Evolutionary conservation across 164 flowering plant species (phyloP).

Genomic region (Magnolia officinalis): DNA sequence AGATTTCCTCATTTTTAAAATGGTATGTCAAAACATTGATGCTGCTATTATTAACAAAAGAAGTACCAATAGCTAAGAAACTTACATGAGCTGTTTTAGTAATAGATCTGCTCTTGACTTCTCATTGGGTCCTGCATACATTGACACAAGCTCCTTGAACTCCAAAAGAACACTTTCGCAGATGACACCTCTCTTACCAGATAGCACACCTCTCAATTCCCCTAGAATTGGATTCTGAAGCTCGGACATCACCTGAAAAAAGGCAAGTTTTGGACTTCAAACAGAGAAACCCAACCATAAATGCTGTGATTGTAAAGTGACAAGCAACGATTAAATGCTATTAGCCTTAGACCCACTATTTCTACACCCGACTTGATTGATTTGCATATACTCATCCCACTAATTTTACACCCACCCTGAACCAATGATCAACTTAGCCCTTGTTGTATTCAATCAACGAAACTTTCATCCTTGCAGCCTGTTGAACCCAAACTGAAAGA

Average conservation of each 20-base stretch:
- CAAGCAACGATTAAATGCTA: not conserved
- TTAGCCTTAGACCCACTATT: not conserved
- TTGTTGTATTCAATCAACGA: not conserved
- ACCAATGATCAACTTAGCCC: not conserved
- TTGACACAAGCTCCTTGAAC: slow-evolving; percentile 68
- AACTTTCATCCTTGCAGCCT: not conserved
- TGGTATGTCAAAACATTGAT: not conserved
- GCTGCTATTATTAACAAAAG: not conserved
- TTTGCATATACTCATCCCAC: not conserved
- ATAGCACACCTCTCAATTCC: slow-evolving; percentile 36
- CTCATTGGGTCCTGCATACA: slow-evolving; percentile 86
- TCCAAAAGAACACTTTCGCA: slow-evolving; percentile 66
- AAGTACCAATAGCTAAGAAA: slow-evolving; percentile 5
- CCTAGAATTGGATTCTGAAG: slow-evolving; percentile 54
- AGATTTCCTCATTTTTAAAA: not conserved
- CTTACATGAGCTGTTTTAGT: slow-evolving; percentile 59
- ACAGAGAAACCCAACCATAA: not conserved
- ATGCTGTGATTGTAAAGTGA: not conserved
- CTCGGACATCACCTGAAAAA: slow-evolving; percentile 66
- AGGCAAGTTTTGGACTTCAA: not conserved
- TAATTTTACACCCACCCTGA: not conserved
- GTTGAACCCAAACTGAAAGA: not conserved
- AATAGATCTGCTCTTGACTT: slow-evolving; percentile 58
- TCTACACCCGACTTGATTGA: not conserved
- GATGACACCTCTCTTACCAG: slow-evolving; percentile 58